phyloP scores from a whole-genome alignment of 805 yeast genomes.

The Saccharomyces cerevisiae region DNA sequence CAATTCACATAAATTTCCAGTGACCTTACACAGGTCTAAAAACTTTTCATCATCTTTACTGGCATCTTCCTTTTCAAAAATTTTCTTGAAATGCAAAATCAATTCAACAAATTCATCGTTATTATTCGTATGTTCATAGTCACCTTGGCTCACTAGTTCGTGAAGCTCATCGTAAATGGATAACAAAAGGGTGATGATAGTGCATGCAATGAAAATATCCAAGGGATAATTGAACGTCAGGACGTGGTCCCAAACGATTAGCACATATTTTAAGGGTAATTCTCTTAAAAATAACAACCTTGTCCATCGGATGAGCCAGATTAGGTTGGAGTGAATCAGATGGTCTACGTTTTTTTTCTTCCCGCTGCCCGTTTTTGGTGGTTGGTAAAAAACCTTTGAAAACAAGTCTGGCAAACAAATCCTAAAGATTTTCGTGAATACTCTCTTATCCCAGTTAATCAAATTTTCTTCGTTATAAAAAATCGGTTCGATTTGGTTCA shows the following conservation, averaged over 20 bases:
- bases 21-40: slow-evolving; percentile 19
- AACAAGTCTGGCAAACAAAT: slow-evolving; percentile 14
- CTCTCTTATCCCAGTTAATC: slow-evolving; percentile 20
- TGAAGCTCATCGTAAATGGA: slow-evolving; percentile 13
- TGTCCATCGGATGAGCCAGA: slow-evolving; percentile 31
- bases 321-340: slow-evolving; percentile 13
- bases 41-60: slow-evolving; percentile 10
- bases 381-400: slow-evolving; percentile 7
- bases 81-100: slow-evolving; percentile 17
- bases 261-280: slow-evolving; percentile 16
- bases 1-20: slow-evolving; percentile 23
- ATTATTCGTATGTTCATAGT: slow-evolving; percentile 14
- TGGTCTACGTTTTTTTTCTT: slow-evolving; percentile 3
- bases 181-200: slow-evolving; percentile 19
- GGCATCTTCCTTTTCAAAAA: slow-evolving; percentile 2
- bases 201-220: slow-evolving; percentile 16
- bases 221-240: slow-evolving; percentile 21
- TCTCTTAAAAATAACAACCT: slow-evolving; percentile 27
- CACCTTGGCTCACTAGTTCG: slow-evolving; percentile 9
- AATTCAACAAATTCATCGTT: slow-evolving; percentile 25
- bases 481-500: slow-evolving; percentile 19
- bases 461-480: slow-evolving; percentile 22
- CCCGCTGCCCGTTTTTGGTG: background rate
- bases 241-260: slow-evolving; percentile 28
- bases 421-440: slow-evolving; percentile 17